Evolutionary conservation across 805 yeast species (phyloP).

Genomic region (Cyberlindnera mycetangii): DNA sequence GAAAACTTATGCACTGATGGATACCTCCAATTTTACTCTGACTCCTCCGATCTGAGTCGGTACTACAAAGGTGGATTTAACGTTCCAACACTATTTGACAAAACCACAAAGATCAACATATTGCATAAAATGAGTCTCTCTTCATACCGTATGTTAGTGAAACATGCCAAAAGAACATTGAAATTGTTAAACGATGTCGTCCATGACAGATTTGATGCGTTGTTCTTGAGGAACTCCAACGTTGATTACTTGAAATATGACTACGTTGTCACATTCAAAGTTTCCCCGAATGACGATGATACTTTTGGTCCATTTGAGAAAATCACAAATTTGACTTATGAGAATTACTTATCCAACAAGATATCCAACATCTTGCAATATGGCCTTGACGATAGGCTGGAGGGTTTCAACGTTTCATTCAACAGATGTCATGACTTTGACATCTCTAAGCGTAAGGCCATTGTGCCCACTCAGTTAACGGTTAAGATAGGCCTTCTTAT

Average conservation of each 20-base stretch:
- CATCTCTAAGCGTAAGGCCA: conserved; percentile 51
- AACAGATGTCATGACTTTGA: conserved; percentile 32
- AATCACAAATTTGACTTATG: conserved; percentile 66
- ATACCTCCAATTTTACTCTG: conserved; percentile 63
- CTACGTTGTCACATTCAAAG: conserved; percentile 43
- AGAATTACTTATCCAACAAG: conserved; percentile 60
- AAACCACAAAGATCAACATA: conserved; percentile 70
- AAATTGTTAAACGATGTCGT: conserved; percentile 71
- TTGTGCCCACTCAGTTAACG: conserved; percentile 28
- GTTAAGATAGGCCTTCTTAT: conserved; percentile 62
- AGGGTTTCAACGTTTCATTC: conserved; percentile 33
- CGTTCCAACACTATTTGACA: conserved; percentile 75
- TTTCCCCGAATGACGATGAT: conserved; percentile 40
- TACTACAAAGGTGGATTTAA: conserved; percentile 58
- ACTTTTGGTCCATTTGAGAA: conserved; percentile 69
- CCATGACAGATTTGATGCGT: conserved; percentile 75
- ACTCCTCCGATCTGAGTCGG: conserved; percentile 33
- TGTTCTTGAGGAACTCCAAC: conserved; percentile 63
- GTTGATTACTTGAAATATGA: conserved; percentile 63
- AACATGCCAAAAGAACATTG: conserved; percentile 68
- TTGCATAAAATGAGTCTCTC: conserved; percentile 76
- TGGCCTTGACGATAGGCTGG: conserved; percentile 52
- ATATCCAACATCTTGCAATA: conserved; percentile 53
- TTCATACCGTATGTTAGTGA: conserved; percentile 59
- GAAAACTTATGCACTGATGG: conserved; percentile 66